Conservation (phyloP, 306 rosid genomes). For the Dalbergia cultrata region DNA sequence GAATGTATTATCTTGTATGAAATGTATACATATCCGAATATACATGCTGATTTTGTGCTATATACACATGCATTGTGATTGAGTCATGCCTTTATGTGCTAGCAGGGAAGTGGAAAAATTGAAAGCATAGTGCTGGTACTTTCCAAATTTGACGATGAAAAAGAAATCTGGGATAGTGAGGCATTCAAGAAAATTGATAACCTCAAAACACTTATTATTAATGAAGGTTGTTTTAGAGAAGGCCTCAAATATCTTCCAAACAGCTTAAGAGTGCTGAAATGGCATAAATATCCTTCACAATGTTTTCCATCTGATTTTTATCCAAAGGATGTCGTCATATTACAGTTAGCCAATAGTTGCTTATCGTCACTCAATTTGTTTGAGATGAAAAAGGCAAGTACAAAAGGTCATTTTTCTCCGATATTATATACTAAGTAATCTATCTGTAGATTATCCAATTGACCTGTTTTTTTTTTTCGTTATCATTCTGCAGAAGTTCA, state of each 20-base stretch:
- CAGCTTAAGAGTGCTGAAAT: neutral
- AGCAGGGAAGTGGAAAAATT: neutral
- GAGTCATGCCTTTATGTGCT: neutral
- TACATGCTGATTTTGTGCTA: neutral
- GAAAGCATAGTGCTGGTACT: neutral
- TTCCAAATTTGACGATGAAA: neutral
- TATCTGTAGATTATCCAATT: neutral
- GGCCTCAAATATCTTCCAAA: neutral
- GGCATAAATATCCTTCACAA: neutral
- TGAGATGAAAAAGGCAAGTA: neutral
- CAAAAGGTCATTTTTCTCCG: neutral
- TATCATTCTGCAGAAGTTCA: neutral
- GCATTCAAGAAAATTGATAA: constrained; percentile 5
- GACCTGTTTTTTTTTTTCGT: neutral
- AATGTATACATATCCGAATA: neutral
- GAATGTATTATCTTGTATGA: no score
- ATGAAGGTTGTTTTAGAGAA: neutral
- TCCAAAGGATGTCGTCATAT: neutral
- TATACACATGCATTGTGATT: neutral
- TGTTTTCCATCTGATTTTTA: constrained; percentile 6
- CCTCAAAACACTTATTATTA: neutral
- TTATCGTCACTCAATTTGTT: neutral
- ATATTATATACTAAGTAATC: neutral
- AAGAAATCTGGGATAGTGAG: neutral
- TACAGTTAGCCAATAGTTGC: neutral